Conservation (phyloP, 1,139 yeast genomes). For the Suhomyces taliae region DNA sequence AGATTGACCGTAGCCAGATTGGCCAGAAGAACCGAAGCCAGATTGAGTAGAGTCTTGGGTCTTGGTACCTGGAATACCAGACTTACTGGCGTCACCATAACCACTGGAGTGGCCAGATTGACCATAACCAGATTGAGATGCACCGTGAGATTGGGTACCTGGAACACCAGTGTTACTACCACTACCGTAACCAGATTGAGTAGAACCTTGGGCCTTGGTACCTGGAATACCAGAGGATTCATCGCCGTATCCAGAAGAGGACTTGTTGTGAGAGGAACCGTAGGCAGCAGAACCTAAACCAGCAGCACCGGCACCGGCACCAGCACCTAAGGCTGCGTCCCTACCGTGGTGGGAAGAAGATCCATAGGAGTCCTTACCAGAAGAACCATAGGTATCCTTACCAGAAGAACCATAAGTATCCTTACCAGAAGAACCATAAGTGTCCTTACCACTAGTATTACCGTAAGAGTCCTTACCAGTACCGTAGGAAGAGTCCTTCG, state of each 20-base stretch:
- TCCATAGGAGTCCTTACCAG: slow-evolving; percentile 14
- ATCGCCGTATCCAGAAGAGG: slow-evolving; percentile 3
- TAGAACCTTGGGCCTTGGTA: too few species aligned
- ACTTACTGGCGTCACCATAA: too few species aligned
- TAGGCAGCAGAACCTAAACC: slow-evolving; percentile 10
- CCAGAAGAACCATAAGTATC: slow-evolving; percentile 14
- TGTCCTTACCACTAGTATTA: background rate
- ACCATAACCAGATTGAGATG: too few species aligned
- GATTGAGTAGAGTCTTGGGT: too few species aligned
- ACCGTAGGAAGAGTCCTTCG: slow-evolving; percentile 7
- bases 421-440: slow-evolving; percentile 3
- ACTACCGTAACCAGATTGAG: too few species aligned
- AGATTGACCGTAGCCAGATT: background rate
- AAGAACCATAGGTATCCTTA: slow-evolving; percentile 12
- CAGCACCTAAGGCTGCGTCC: slow-evolving; percentile 7
- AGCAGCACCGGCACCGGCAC: slow-evolving; percentile 12
- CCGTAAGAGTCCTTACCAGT: slow-evolving; percentile 9
- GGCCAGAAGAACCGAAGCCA: too few species aligned
- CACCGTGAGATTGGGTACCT: too few species aligned
- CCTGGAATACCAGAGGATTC: background rate
- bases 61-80: too few species aligned
- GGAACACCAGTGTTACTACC: too few species aligned
- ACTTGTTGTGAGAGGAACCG: slow-evolving; percentile 12
- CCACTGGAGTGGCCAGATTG: too few species aligned
- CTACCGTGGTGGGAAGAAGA: slow-evolving; percentile 5